Conservation (phyloP, 2,329 filamentous ascomycete species). For the Hypoxylon rubiginosum region DNA sequence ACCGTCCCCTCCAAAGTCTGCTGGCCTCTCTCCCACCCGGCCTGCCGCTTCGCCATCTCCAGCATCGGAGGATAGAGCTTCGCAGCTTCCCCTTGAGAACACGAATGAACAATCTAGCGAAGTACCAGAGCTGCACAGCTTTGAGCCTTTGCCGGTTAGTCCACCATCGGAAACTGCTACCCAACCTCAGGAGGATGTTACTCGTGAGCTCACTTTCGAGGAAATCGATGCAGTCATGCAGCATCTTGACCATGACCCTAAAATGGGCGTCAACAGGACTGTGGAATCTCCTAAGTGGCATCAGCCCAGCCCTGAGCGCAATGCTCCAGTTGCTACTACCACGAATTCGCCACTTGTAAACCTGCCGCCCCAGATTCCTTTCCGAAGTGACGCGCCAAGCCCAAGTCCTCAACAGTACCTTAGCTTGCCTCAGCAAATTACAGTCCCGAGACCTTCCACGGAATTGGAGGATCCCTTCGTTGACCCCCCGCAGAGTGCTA, state of each 20-base stretch:
- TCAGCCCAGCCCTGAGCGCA: slow-evolving; percentile 58
- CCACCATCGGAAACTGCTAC: slow-evolving; percentile 47
- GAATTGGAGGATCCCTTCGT: slow-evolving; percentile 74
- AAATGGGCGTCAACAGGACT: slow-evolving; percentile 78
- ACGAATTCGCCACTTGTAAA: slow-evolving; percentile 67
- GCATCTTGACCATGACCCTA: slow-evolving; percentile 79
- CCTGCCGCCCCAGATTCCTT: slow-evolving; percentile 62
- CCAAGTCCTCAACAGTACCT: slow-evolving; percentile 74
- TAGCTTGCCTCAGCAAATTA: slow-evolving; percentile 61
- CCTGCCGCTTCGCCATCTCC: slow-evolving; percentile 60
- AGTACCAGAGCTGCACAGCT: slow-evolving; percentile 51
- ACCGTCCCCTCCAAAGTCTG: slow-evolving; percentile 58
- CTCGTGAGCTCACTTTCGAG: slow-evolving; percentile 72
- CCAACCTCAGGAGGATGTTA: slow-evolving; percentile 43
- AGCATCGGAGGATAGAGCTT: slow-evolving; percentile 43
- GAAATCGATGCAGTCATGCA: slow-evolving; percentile 96
- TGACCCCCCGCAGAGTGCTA: slow-evolving; percentile 63
- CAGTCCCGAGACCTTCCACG: slow-evolving; percentile 62
- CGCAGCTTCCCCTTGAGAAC: slow-evolving; percentile 19
- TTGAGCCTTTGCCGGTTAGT: slow-evolving; percentile 52
- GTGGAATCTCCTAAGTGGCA: slow-evolving; percentile 63
- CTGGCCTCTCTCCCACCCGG: slow-evolving; percentile 60
- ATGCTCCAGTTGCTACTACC: slow-evolving; percentile 55
- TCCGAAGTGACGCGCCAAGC: slow-evolving; percentile 79
- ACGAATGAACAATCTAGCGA: slow-evolving; percentile 27